Evolutionary conservation across 1,284 basidiomycete genomes (phyloP), one percentile per base, ranked within the genome.

Genomic region (Tilletia horrida): DNA sequence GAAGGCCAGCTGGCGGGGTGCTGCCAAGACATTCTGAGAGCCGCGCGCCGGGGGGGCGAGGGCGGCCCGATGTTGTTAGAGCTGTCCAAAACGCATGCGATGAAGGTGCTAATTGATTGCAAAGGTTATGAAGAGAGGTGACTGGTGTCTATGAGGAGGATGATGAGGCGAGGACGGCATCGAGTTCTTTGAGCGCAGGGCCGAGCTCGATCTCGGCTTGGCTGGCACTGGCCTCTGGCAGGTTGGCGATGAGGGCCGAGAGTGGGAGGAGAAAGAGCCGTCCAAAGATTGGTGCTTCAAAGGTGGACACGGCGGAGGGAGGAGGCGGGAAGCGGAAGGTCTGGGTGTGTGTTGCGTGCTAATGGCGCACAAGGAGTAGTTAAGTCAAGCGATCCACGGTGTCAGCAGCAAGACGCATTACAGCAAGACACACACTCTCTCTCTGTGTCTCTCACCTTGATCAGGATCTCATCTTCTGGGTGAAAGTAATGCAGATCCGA

Each of bases 1-100:
- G 91, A 86, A 87, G 76, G 84, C 86, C 73, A 89, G 78, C 63
- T 82, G 83, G 67, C 81, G 72, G 11, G 78, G 83, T 16, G 83
- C 76, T 73, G 74, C 85, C 63, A 85, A 72, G 69, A 43, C n/a
- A 31, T n/a, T 55, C 62, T 62, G 16, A 50, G n/a, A n/a, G n/a
- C n/a, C n/a, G n/a, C n/a, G n/a, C 29, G 45, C 6, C 3, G 16
- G 45, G 16, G 21, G 45, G 21, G 45, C 4, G 18, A 48, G 21
- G 45, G n/a, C n/a, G n/a, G n/a, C n/a, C n/a, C n/a, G n/a, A n/a
- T n/a, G n/a, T n/a, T n/a, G n/a, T n/a, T n/a, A n/a, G n/a, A n/a
- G n/a, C n/a, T n/a, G n/a, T n/a, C n/a, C n/a, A n/a, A n/a, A n/a
- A n/a, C n/a, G n/a, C n/a, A n/a, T n/a, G n/a, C n/a, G n/a, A n/a